These are phyloP conservation scores for Solanum bulbocastanum DNA, from an alignment of 257 asterid genomes.

Conservation along the genomic window DNA sequence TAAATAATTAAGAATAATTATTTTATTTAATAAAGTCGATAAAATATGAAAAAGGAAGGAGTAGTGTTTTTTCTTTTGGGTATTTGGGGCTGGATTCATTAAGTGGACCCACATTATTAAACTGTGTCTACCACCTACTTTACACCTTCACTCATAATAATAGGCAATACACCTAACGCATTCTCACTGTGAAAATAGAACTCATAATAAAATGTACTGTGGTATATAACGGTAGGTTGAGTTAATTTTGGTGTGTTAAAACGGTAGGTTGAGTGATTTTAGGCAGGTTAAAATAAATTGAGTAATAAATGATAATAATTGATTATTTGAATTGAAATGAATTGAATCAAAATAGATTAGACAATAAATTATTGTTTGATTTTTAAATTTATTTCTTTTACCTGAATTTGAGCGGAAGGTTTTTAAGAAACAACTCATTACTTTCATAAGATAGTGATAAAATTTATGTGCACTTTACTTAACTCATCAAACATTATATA, in stretches of 20 bases:
- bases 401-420: background rate
- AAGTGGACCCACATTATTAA: background rate
- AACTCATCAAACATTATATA: no score
- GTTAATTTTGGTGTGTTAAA: background rate
- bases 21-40: background rate
- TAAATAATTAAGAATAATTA: no score
- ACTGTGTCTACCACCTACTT: background rate
- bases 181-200: background rate
- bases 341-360: no score
- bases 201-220: background rate
- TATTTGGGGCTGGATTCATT: background rate
- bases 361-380: background rate
- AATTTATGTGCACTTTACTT: no score
- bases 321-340: no score
- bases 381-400: no score
- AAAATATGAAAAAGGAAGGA: background rate
- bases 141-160: background rate
- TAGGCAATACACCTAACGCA: background rate
- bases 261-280: background rate
- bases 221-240: background rate
- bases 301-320: background rate
- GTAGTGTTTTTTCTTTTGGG: background rate
- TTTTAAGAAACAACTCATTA: no score
- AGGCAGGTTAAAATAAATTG: background rate
- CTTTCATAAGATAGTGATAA: background rate